Evolutionary conservation across 2,329 filamentous ascomycete genomes (phyloP).

Genomic region (Cryphonectria radicalis): DNA sequence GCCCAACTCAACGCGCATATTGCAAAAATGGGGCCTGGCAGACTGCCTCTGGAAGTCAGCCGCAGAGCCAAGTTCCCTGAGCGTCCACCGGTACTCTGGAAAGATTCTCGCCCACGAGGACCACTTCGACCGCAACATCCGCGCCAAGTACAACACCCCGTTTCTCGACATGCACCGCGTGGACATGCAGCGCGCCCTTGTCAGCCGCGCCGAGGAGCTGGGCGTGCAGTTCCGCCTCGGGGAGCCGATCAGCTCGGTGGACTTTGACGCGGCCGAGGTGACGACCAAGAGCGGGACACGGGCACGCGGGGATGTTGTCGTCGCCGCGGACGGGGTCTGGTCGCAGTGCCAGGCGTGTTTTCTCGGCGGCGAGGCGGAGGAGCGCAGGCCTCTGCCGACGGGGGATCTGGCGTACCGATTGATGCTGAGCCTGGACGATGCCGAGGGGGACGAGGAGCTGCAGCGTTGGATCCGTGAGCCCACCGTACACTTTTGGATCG

Average conservation of each 20-base stretch:
- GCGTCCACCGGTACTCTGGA: conserved; percentile 38
- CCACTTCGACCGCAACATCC: conserved; percentile 34
- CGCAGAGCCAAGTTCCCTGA: conserved; percentile 34
- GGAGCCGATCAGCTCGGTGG: conserved; percentile 50
- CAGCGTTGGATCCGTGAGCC: conserved; percentile 56
- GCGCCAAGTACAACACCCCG: conserved; percentile 38
- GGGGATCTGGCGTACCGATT: conserved; percentile 70
- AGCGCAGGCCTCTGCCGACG: conserved; percentile 57
- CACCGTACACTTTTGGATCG: conserved; percentile 65
- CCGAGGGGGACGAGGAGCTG: conserved; percentile 54
- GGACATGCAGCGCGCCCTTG: conserved; percentile 61
- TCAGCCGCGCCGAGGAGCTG: conserved; percentile 53
- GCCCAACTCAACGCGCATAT: conserved; percentile 37
- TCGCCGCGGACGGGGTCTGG: conserved; percentile 69
- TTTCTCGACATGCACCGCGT: conserved; percentile 56
- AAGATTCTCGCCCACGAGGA: conserved; percentile 38
- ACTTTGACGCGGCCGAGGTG: conserved; percentile 51
- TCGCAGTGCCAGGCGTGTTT: conserved; percentile 58
- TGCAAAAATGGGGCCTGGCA: conserved; percentile 34
- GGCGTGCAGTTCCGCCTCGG: conserved; percentile 56
- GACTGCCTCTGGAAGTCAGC: conserved; percentile 32
- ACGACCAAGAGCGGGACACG: conserved; percentile 43
- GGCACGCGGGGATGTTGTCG: conserved; percentile 57
- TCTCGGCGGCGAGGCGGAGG: conserved; percentile 39
- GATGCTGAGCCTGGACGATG: conserved; percentile 56